Evolutionary conservation across 2,329 filamentous ascomycete species (phyloP), one percentile per base, ranked within the genome.

Genomic region (Xylaria sp.): DNA sequence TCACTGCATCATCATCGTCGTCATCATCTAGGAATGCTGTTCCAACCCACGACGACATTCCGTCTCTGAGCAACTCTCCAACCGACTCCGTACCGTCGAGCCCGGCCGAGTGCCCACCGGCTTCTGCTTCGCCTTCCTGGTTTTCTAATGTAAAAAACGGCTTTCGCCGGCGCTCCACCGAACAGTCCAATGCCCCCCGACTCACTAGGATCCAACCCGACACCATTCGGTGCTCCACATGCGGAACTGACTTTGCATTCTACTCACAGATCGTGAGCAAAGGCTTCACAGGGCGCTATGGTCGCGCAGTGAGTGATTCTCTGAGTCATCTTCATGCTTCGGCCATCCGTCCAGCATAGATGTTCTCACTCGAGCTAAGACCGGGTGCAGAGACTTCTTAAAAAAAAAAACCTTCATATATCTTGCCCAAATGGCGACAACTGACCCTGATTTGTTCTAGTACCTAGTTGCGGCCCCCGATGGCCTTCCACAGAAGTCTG

Each of bases 201-300:
- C 78, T 89, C 7, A 73, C 79, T 20, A 83, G 82, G 65, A 76
- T 78, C 28, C 81, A 82, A 0, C 86, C 87, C 5, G 83, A 87
- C 74, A 88, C 86, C 1, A 79, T 91, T 58, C 84, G 87, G 70
- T 91, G 89, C 79, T 80, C 82, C 39, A 81, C 78, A 58, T 91
- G 89, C 80, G 82, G 86, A 13, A 81, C 84, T 63, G 87, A 91
- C 76, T 77, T 91, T n/a, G 89, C 87, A 20, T 87, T 88, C 74
- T 76, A 82, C 18, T 83, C 85, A 13, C 88, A 90, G 76, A 86
- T 91, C 67, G 83, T 91, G 45, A 88, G 85, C 70, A 90, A 90
- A 76, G 86, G 87, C 70, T 91, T 91, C 79, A 89, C 86, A 0
- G 89, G 89, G 20, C 87, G 88, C 23, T 85, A 90, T 76, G 89